Base-by-base conservation (phyloP, 2,329 filamentous ascomycete species). In the Clonostachys solani region DNA sequence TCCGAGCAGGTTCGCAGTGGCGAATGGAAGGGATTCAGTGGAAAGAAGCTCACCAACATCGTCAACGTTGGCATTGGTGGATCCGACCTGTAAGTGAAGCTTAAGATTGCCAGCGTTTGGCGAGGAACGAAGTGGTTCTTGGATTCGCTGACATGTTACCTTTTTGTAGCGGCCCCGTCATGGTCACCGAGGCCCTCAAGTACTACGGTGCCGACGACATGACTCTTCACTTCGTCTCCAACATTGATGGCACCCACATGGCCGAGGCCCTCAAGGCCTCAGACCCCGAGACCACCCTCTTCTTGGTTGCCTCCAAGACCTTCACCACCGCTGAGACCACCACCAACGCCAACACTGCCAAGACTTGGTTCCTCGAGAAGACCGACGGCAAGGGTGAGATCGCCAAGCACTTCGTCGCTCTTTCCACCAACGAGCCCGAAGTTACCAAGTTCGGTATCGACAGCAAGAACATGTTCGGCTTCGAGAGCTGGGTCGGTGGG, bases 371-470 rank as follows among this genome's bases (percentile, higher is more conserved):
- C 83, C 80, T 97, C 57, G 79, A 95, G 73, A 84, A 85, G 73
- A 83, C 81, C 1, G 78, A 68, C 66, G 68, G 86, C 80, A 73
- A 94, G 84, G 83, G 80, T 51, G 86, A 95, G 29, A 95, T 99
- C 58, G 90, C 94, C 58, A 99, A 97, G 81, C 94, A 99, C 80
- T 99, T 99, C 64, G 94, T 96, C 49, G 94, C 94, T 42, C 83
- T 99, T 46, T 97, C 94, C 44, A 99, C 94, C 68, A 99, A 99
- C 73, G 88, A 92, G 73, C 68, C 76, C 46, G 92, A 97, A 75
- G 94, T 99, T 52, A 91, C 88, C 73, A 97, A 97, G 79, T 99
- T 99, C 62, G 94, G 94, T 56, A 99, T 99, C 62, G 92, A 97
- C 74, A 86, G 85, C 73, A 92, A 92, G 81, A 99, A 97, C 81